Conservation (phyloP, 2,329 filamentous ascomycete species). For the Didymella pinodella region DNA sequence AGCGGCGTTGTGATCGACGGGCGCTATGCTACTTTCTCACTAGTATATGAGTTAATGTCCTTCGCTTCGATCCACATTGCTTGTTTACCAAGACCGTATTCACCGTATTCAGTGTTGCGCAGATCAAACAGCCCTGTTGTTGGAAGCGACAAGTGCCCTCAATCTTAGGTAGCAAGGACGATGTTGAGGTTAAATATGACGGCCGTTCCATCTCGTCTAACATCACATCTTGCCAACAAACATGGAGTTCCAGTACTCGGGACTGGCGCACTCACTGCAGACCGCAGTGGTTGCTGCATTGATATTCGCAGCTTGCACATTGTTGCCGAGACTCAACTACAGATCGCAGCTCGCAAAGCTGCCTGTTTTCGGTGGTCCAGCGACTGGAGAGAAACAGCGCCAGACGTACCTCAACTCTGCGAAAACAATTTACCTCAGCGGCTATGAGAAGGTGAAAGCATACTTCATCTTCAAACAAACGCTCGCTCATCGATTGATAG, state of each 20-base stretch:
- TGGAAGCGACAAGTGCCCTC: background rate
- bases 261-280: slow-evolving; percentile 34
- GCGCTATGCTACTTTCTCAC: slow-evolving; percentile 13
- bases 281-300: slow-evolving; percentile 35
- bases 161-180: background rate
- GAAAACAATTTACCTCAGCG: slow-evolving; percentile 38
- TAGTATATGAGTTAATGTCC: background rate
- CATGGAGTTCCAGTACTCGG: slow-evolving; percentile 33
- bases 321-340: slow-evolving; percentile 34
- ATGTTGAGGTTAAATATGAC: slow-evolving; percentile 8
- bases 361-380: slow-evolving; percentile 27
- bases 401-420: slow-evolving; percentile 33
- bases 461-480: too few relatives aligned
- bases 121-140: slow-evolving; percentile 4
- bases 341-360: slow-evolving; percentile 36
- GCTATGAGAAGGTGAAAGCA: slow-evolving; percentile 38
- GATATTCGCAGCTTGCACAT: slow-evolving; percentile 34
- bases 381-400: slow-evolving; percentile 31
- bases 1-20: slow-evolving; percentile 16
- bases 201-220: background rate
- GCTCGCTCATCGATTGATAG: slow-evolving; percentile 25
- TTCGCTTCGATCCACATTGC: slow-evolving; percentile 19
- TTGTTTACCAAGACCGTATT: slow-evolving; percentile 22
- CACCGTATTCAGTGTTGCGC: slow-evolving; percentile 14
- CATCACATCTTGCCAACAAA: background rate